phyloP scores from a whole-genome alignment of 2,329 filamentous ascomycete species.

The Botrytis pseudocinerea region DNA sequence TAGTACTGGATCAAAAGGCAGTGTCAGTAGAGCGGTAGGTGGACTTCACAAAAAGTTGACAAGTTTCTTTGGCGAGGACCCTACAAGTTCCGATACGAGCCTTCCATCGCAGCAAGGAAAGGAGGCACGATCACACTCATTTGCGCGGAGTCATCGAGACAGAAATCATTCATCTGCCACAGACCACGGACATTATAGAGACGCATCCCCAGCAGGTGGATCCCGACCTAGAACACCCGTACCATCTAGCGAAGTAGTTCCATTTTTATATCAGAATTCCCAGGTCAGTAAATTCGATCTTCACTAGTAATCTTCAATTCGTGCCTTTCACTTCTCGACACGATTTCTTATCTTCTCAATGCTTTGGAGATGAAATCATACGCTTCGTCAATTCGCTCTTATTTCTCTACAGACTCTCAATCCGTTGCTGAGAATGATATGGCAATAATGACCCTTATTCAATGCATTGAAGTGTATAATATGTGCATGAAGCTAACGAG shows the following conservation, averaged over 20 bases:
- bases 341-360: constrained; percentile 1
- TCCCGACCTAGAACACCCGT: constrained; percentile 82
- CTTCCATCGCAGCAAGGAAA: constrained; percentile 53
- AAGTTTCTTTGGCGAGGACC: constrained; percentile 91
- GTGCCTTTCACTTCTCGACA: constrained; percentile 6
- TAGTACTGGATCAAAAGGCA: constrained; percentile 78
- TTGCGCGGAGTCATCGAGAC: constrained; percentile 61
- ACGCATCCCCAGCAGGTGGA: constrained; percentile 64
- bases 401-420: constrained; percentile 21
- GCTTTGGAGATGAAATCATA: constrained; percentile 22
- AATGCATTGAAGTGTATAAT: constrained; percentile 22
- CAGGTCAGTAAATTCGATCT: constrained; percentile 55
- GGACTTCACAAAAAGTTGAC: constrained; percentile 78
- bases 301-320: constrained; percentile 17
- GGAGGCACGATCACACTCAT: constrained; percentile 64
- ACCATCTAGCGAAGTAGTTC: constrained; percentile 89
- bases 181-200: constrained; percentile 57
- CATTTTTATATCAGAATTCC: constrained; percentile 92
- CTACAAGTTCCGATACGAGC: constrained; percentile 73
- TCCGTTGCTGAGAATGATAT: constrained; percentile 18
- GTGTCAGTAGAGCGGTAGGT: constrained; percentile 59
- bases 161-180: constrained; percentile 79
- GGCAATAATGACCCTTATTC: constrained; percentile 20
- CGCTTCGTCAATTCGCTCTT: constrained; percentile 21
- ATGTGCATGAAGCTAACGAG: constrained; percentile 18